phyloP scores from a whole-genome alignment of 1,139 yeast species.

The Taphrina flavorubra region DNA sequence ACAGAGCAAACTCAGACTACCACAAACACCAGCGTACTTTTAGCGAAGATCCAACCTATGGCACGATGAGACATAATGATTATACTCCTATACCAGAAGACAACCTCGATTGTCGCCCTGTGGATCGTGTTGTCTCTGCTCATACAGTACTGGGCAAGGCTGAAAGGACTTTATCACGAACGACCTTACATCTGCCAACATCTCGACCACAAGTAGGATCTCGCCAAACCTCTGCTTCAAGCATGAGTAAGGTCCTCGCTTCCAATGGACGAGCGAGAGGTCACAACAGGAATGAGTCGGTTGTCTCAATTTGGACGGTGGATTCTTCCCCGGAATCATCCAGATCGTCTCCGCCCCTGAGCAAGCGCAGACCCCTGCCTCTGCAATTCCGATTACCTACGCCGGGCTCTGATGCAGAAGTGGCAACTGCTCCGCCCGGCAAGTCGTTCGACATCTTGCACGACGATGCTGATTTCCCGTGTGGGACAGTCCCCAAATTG shows the following conservation, averaged over 20 bases:
- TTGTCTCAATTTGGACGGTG: constrained; percentile 24
- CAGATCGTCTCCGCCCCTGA: constrained; percentile 1
- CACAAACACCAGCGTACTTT: neutral
- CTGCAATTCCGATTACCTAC: constrained; percentile 12
- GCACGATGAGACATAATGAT: constrained; percentile 1
- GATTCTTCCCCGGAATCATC: constrained; percentile 13
- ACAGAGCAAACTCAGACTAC: neutral
- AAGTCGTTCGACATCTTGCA: constrained; percentile 7
- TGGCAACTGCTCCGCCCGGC: constrained; percentile 13
- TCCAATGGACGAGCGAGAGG: neutral
- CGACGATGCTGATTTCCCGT: neutral
- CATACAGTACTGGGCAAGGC: neutral
- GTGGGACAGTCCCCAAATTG: neutral
- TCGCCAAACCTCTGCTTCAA: neutral
- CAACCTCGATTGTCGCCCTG: neutral
- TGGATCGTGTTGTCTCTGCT: neutral
- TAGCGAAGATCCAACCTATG: constrained; percentile 17
- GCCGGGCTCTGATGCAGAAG: constrained; percentile 8
- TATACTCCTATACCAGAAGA: neutral
- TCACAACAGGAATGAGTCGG: constrained; percentile 17
- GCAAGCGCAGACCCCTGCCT: neutral
- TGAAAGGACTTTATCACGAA: neutral
- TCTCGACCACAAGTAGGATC: neutral
- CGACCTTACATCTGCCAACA: neutral
- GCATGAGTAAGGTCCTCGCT: neutral